phyloP scores from a whole-genome alignment of 441 rosid genomes.

The Populus tomentosa region DNA sequence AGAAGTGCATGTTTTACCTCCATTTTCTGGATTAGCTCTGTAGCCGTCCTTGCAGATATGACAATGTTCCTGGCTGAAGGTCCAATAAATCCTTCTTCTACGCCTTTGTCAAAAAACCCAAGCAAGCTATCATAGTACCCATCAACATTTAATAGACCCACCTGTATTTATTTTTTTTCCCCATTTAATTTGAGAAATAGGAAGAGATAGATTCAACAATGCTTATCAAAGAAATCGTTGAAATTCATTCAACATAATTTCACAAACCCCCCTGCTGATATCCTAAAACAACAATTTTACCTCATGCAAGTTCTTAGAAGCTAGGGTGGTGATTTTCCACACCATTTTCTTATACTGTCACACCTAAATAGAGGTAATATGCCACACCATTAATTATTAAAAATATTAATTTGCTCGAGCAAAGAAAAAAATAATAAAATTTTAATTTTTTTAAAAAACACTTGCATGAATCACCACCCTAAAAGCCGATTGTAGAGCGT shows the following conservation, averaged over 20 bases:
- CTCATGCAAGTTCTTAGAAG: background rate
- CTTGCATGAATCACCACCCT: no score
- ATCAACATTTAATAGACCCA: conserved; percentile 43
- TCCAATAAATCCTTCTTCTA: conserved; percentile 43
- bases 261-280: background rate
- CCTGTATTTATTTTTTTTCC: conserved; percentile 20
- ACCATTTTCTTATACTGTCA: no score
- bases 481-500: no score
- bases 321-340: background rate
- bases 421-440: no score
- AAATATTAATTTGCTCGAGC: no score
- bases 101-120: conserved; percentile 44
- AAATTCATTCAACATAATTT: background rate
- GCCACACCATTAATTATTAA: no score
- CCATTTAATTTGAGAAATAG: background rate
- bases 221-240: background rate
- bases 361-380: no score
- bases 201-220: background rate
- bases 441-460: no score
- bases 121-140: conserved; percentile 44
- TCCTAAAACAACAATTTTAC: background rate
- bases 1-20: conserved; percentile 26
- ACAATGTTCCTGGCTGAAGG: conserved; percentile 34
- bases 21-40: conserved; percentile 33
- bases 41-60: conserved; percentile 35